Evolutionary conservation across 257 asterid genomes (phyloP).

Genomic region (Ballota nigra): DNA sequence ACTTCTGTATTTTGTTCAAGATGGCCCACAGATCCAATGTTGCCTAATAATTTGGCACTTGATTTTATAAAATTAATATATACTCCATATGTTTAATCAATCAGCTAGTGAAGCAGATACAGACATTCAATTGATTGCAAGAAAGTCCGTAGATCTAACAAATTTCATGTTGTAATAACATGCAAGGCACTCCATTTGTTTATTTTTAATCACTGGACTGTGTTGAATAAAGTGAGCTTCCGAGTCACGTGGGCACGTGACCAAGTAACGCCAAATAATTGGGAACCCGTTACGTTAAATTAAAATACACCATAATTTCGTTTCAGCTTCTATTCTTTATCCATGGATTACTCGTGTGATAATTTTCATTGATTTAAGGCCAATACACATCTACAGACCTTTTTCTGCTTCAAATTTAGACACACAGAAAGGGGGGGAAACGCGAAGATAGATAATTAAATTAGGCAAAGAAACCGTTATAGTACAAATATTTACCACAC

Average conservation of each 20-base stretch:
- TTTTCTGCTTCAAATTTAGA: neutral
- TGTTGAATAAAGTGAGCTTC: conserved; percentile 27
- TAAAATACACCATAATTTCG: neutral
- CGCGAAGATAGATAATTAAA: no score
- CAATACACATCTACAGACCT: neutral
- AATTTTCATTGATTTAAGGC: no score
- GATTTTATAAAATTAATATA: no score
- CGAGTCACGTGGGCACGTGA: conserved; percentile 50
- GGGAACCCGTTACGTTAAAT: no score
- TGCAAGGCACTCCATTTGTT: neutral
- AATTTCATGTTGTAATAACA: neutral
- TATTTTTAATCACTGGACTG: conserved; percentile 13
- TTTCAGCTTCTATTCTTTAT: neutral
- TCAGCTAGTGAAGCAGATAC: conserved; percentile 21
- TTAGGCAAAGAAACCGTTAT: neutral
- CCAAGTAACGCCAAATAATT: conserved; percentile 25
- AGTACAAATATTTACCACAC: conserved; percentile 6
- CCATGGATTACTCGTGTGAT: neutral
- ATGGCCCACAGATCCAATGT: conserved; percentile 29
- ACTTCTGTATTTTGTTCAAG: neutral
- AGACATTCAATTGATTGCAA: conserved; percentile 28
- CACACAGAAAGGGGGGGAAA: no score
- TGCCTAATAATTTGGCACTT: no score
- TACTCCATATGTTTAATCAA: neutral
- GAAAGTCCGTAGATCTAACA: conserved; percentile 42